These are phyloP conservation scores for Nelumbo lutea DNA, from an alignment of 164 flowering plant genomes.

Conservation along the genomic window DNA sequence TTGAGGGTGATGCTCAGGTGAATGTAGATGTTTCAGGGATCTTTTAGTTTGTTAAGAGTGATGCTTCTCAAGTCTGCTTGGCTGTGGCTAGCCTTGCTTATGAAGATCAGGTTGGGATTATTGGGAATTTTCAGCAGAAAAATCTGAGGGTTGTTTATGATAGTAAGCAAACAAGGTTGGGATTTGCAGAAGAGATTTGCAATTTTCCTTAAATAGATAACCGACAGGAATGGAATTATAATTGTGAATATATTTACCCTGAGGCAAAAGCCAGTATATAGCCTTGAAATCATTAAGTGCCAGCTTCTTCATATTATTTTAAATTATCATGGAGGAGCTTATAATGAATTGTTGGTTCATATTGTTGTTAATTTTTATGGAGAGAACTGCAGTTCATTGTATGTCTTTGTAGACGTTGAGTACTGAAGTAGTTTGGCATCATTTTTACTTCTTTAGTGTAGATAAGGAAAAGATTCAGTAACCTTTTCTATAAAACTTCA, in stretches of 20 bases:
- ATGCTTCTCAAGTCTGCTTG: slow-evolving; percentile 81
- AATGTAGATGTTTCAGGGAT: slow-evolving; percentile 59
- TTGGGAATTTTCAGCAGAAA: slow-evolving; percentile 85
- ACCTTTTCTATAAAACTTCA: no score
- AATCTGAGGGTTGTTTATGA: slow-evolving; percentile 75
- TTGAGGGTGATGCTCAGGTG: slow-evolving; percentile 51
- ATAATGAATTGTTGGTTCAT: background rate
- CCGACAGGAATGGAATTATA: slow-evolving; percentile 2
- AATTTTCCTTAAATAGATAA: slow-evolving; percentile 22
- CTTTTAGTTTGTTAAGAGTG: slow-evolving; percentile 60
- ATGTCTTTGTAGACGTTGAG: background rate
- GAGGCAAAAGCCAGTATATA: slow-evolving; percentile 1
- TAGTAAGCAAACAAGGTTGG: slow-evolving; percentile 47
- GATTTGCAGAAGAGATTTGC: slow-evolving; percentile 74
- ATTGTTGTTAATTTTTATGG: background rate
- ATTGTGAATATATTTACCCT: slow-evolving; percentile 9
- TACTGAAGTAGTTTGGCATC: background rate
- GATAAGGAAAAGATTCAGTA: no score
- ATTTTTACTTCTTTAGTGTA: no score
- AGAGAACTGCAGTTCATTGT: background rate
- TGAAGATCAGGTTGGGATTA: slow-evolving; percentile 60
- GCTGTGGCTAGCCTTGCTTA: slow-evolving; percentile 71
- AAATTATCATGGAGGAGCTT: background rate
- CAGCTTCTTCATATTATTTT: background rate
- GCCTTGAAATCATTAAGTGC: background rate